A percentile compares a stretch with the other conserved stretches of the same genome.
Conservation (phyloP, 2,329 filamentous ascomycete genomes). For the Claviceps humidiphila region DNA sequence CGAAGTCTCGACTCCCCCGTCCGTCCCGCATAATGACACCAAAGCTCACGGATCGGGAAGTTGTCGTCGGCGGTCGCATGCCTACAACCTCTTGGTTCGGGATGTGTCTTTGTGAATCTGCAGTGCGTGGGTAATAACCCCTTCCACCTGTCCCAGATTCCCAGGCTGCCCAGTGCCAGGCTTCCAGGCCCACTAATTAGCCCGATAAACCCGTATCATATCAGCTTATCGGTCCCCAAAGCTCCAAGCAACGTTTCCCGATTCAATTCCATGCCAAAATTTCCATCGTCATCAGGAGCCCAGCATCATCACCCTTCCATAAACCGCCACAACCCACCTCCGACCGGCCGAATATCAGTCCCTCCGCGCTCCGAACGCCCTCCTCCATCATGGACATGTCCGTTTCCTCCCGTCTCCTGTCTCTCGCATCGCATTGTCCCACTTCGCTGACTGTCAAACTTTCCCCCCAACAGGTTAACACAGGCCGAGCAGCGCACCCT, state of each 20-base stretch:
- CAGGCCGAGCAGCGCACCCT: slow-evolving; percentile 80
- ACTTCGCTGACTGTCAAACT: too few relatives aligned
- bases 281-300: slow-evolving; percentile 10
- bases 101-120: too few relatives aligned
- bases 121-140: too few relatives aligned
- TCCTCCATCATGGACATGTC: slow-evolving; percentile 9
- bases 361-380: background rate
- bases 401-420: background rate
- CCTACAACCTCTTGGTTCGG: too few relatives aligned
- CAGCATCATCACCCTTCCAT: background rate
- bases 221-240: background rate
- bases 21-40: too few relatives aligned
- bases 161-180: too few relatives aligned
- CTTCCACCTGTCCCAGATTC: too few relatives aligned
- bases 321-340: slow-evolving; percentile 1
- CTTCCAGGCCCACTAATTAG: too few relatives aligned
- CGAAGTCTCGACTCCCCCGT: too few relatives aligned
- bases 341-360: slow-evolving; percentile 1
- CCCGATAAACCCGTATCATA: background rate
- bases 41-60: too few relatives aligned
- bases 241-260: background rate
- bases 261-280: slow-evolving; percentile 13
- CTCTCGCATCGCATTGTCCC: too few relatives aligned
- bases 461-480: slow-evolving; percentile 40
- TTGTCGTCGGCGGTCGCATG: too few relatives aligned